These are phyloP conservation scores for Nothopassalora personata DNA, from an alignment of 2,329 filamentous ascomycete genomes.

Conservation along the genomic window DNA sequence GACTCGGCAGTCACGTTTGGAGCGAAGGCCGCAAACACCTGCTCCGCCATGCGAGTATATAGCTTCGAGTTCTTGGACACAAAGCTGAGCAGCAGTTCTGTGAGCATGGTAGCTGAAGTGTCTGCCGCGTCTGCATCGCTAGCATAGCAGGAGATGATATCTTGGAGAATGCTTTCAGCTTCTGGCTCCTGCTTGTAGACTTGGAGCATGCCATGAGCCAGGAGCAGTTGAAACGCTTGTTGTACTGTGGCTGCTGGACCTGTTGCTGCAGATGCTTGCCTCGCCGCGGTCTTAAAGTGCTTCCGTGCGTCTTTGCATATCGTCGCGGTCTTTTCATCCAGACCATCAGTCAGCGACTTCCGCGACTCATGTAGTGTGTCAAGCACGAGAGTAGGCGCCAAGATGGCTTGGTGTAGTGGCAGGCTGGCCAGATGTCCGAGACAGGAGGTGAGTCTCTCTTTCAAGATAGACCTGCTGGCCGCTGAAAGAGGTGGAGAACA, in stretches of 20 bases:
- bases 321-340: conserved; percentile 13
- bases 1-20: conserved; percentile 67
- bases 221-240: conserved; percentile 71
- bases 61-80: conserved; percentile 78
- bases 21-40: conserved; percentile 81
- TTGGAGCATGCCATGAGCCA: conserved; percentile 79
- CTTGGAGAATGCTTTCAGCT: conserved; percentile 73
- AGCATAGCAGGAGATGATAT: conserved; percentile 72
- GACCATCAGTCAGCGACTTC: conserved; percentile 7
- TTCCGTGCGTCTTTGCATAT: conserved; percentile 21
- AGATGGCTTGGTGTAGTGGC: conserved; percentile 22
- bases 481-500: conserved; percentile 38
- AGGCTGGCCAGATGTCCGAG: conserved; percentile 46
- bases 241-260: conserved; percentile 20
- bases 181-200: conserved; percentile 87
- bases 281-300: conserved; percentile 16
- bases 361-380: conserved; percentile 16
- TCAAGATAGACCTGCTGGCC: conserved; percentile 47
- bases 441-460: conserved; percentile 51
- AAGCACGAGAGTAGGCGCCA: conserved; percentile 11
- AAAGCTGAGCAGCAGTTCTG: conserved; percentile 88
- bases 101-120: conserved; percentile 59
- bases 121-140: conserved; percentile 44
- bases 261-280: conserved; percentile 11
- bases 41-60: conserved; percentile 78